Evolutionary conservation across 768 basidiomycete species (phyloP).

Genomic region (Tephrocybe sp.): DNA sequence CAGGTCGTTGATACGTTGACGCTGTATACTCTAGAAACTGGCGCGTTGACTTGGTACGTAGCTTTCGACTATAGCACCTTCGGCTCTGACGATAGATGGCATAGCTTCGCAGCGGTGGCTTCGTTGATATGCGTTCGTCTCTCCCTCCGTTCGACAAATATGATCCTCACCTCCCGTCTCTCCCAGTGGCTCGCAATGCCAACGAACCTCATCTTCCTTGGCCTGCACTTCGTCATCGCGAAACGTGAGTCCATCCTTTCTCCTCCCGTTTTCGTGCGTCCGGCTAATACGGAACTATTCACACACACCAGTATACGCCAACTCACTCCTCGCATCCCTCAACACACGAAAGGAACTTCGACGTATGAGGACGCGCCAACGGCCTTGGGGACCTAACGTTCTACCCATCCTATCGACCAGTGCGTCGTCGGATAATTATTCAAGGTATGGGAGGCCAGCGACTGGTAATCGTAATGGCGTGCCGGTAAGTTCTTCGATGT

Average conservation of each 20-base stretch:
- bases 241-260: no score
- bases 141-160: background rate
- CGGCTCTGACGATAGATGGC: no score
- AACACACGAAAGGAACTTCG: slow-evolving; percentile 29
- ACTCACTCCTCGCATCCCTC: slow-evolving; percentile 32
- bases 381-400: slow-evolving; percentile 4
- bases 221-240: slow-evolving; percentile 45
- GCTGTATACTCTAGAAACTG: slow-evolving; percentile 42
- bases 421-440: slow-evolving; percentile 3
- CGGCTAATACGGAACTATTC: no score
- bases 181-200: slow-evolving; percentile 43
- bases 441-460: no score
- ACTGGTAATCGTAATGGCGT: no score
- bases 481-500: no score
- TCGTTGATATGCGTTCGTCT: slow-evolving; percentile 43
- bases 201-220: slow-evolving; percentile 40
- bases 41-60: slow-evolving; percentile 39
- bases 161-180: slow-evolving; percentile 2
- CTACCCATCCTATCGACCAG: slow-evolving; percentile 4
- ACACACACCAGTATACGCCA: slow-evolving; percentile 41
- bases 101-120: slow-evolving; percentile 37
- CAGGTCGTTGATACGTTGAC: slow-evolving; percentile 36
- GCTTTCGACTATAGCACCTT: no score
- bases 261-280: no score
- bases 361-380: slow-evolving; percentile 16